Conservation (phyloP, 2,329 filamentous ascomycete genomes). For the Aureobasidium zeae region DNA sequence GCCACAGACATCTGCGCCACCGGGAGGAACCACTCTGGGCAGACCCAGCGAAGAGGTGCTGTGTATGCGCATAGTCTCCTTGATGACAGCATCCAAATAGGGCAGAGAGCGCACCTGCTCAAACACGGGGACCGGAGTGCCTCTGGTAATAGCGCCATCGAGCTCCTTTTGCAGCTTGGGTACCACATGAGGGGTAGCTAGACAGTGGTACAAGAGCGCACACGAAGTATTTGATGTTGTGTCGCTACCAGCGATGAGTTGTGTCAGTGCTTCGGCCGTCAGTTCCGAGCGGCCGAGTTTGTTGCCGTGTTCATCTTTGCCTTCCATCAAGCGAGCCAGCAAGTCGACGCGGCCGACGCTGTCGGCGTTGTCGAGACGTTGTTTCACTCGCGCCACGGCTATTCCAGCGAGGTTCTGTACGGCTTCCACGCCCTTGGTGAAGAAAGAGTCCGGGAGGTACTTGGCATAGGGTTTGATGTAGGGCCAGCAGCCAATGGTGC, state of each 20-base stretch:
- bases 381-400: conserved; percentile 70
- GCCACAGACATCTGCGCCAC: conserved; percentile 56
- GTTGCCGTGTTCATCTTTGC: conserved; percentile 68
- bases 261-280: conserved; percentile 80
- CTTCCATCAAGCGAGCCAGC: conserved; percentile 75
- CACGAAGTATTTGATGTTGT: conserved; percentile 75
- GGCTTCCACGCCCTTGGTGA: conserved; percentile 61
- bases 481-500: conserved; percentile 64
- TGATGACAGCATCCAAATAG: conserved; percentile 67
- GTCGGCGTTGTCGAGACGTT: conserved; percentile 58
- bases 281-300: conserved; percentile 69
- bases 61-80: conserved; percentile 79
- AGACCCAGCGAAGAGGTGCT: conserved; percentile 79
- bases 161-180: conserved; percentile 66
- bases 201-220: conserved; percentile 69
- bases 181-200: conserved; percentile 60
- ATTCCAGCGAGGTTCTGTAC: conserved; percentile 79
- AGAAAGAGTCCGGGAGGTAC: conserved; percentile 75
- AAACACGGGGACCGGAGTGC: conserved; percentile 57
- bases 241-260: conserved; percentile 72
- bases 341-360: conserved; percentile 64
- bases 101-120: conserved; percentile 65
- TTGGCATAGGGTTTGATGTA: conserved; percentile 68
- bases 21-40: conserved; percentile 61
- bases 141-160: conserved; percentile 55